Base-by-base conservation (phyloP, 768 basidiomycete genomes). In the Tremella fuciformis region DNA sequence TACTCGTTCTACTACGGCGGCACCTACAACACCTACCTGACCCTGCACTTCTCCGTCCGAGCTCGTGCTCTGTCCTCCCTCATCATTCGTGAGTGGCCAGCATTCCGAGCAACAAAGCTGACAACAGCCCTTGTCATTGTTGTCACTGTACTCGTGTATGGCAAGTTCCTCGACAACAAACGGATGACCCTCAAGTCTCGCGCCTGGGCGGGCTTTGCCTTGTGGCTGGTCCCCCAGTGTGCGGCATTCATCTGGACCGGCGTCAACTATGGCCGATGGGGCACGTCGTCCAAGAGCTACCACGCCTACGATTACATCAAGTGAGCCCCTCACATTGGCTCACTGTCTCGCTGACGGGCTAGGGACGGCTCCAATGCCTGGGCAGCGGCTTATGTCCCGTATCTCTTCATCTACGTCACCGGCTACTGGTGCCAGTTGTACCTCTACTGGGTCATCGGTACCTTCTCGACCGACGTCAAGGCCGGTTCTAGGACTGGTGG, bases 1-100 rank as follows among this genome's bases (percentile, higher is more conserved):
- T 68, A 62, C 41, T 64, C 63, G 7, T 68, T 68, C 60, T 68
- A 64, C 60, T 62, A 48, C 50, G 61, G 60, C 22, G 69, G 69
- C 7, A 59, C 57, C 6, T 67, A 44, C 55, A 50, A 44, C 8
- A 70, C 69, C 16, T 71, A 71, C 51, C 58, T 71, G 41, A 50
- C 58, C 21, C 50, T 54, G 3, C 60, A 67, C 51, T 71, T 71
- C 53, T 51, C 59, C 11, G 56, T 60, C 22, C 52, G 67, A 47
- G 52, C 63, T 2, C 55, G 66, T 22, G 63, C 67, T 21, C 53
- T 74, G 9, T 74, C 73, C 3, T 66, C 70, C 2, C 51, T 74
- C 39, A 59, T 74, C 55, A 57, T 61, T 21, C 67, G 64, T 66
- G 19, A 60, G 65, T 63, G 29, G 8, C 25, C 29, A 22, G 48